Evolutionary conservation across 2,329 filamentous ascomycete genomes (phyloP).

Genomic region (Boeremia lycopersici): DNA sequence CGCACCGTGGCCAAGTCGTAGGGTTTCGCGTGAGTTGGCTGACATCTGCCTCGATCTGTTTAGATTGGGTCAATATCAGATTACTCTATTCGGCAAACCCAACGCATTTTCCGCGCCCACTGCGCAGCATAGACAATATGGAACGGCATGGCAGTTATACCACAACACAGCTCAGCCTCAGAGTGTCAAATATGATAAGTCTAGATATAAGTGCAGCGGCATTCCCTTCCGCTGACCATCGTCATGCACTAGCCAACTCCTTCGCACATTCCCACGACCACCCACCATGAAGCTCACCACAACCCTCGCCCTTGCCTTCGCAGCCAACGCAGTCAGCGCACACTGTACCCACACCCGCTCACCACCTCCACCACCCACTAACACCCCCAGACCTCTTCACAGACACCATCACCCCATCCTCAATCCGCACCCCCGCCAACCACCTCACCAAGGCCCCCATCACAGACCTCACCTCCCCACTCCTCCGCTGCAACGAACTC

Average conservation of each 20-base stretch:
- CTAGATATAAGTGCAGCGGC: conserved; percentile 10
- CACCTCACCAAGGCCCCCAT: conserved; percentile 37
- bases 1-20: conserved; percentile 26
- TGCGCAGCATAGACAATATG: conserved; percentile 32
- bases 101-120: conserved; percentile 25
- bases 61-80: conserved; percentile 31
- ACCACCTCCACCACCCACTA: conserved; percentile 14
- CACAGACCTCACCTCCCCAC: conserved; percentile 36
- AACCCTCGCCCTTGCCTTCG: conserved; percentile 26
- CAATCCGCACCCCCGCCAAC: conserved; percentile 43
- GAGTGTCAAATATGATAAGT: conserved; percentile 11
- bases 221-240: not conserved
- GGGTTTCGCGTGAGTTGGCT: conserved; percentile 12
- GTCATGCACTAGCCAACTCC: not conserved
- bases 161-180: conserved; percentile 11
- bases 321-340: conserved; percentile 25
- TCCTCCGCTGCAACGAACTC: conserved; percentile 45
- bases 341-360: conserved; percentile 20
- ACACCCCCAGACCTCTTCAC: conserved; percentile 23
- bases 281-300: conserved; percentile 35
- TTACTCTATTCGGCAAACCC: conserved; percentile 22
- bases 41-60: conserved; percentile 27
- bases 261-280: not conserved
- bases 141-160: not conserved
- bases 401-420: conserved; percentile 38